Percentiles rank a stretch among this genome's conserved stretches.
Evolutionary conservation across 331 rosid genomes (phyloP).

Genomic region (Ulmus americana): DNA sequence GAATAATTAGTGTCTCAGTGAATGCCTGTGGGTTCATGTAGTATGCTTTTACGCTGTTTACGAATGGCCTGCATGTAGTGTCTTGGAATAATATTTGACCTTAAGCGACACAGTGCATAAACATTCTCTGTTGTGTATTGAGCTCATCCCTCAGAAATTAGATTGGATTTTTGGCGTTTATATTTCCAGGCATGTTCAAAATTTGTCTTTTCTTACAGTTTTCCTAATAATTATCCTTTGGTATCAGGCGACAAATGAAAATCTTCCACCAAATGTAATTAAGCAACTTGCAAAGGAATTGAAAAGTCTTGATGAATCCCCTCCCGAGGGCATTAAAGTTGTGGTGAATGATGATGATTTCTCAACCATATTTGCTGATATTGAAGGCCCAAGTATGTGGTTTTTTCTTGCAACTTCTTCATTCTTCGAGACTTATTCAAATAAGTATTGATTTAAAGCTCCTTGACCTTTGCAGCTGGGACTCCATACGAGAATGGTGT

Average conservation of each 20-base stretch:
- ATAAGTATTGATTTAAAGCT: constrained; percentile 18
- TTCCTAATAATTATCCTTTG: constrained; percentile 4
- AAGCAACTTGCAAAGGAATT: constrained; percentile 96
- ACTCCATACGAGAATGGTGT: constrained; percentile 95
- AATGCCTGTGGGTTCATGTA: neutral
- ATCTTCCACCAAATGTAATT: constrained; percentile 94
- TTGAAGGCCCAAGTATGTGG: constrained; percentile 91
- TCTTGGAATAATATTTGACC: neutral
- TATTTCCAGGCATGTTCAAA: neutral
- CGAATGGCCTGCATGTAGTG: neutral
- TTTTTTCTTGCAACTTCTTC: constrained; percentile 10
- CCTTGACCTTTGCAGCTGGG: constrained; percentile 58
- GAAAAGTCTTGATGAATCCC: constrained; percentile 89
- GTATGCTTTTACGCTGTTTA: neutral
- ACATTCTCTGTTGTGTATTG: neutral
- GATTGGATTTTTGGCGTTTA: neutral
- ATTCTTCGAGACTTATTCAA: neutral
- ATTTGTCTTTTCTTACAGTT: neutral
- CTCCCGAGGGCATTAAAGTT: constrained; percentile 97
- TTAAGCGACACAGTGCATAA: too few relatives aligned
- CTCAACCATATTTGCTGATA: constrained; percentile 78
- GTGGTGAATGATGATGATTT: constrained; percentile 82
- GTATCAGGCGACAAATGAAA: constrained; percentile 89
- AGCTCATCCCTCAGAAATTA: neutral
- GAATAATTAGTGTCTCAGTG: neutral